Evolutionary conservation across 164 flowering plant species (phyloP).

Genomic region (Umbellularia californica): DNA sequence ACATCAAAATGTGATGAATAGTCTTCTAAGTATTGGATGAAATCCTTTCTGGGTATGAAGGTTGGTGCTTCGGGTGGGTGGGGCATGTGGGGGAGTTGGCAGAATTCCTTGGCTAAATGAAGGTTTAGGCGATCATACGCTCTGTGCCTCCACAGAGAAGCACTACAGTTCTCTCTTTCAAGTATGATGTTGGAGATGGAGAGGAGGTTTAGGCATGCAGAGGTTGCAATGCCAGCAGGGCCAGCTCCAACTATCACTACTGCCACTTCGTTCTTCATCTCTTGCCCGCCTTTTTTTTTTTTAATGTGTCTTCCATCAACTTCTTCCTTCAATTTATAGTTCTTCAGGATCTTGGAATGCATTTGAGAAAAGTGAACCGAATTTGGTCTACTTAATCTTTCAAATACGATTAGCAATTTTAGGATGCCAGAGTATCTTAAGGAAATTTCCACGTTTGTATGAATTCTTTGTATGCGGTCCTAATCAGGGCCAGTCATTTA

Average conservation of each 20-base stretch:
- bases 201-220: slow-evolving; percentile 28
- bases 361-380: too few relatives aligned
- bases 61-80: slow-evolving; percentile 15
- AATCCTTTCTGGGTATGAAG: slow-evolving; percentile 22
- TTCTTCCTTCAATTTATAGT: too few relatives aligned
- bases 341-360: too few relatives aligned
- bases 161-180: slow-evolving; percentile 29
- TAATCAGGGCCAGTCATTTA: too few relatives aligned
- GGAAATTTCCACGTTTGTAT: too few relatives aligned
- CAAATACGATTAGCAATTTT: too few relatives aligned
- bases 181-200: slow-evolving; percentile 25
- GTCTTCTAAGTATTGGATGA: slow-evolving; percentile 30
- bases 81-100: slow-evolving; percentile 33
- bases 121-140: slow-evolving; percentile 35
- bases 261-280: slow-evolving; percentile 10
- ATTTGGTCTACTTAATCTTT: too few relatives aligned
- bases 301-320: not conserved
- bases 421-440: too few relatives aligned
- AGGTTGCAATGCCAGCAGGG: slow-evolving; percentile 25
- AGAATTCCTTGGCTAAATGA: slow-evolving; percentile 37
- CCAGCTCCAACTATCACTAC: slow-evolving; percentile 17
- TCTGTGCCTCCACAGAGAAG: slow-evolving; percentile 28
- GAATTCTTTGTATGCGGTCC: too few relatives aligned
- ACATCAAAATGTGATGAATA: slow-evolving; percentile 25
- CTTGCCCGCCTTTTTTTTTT: not conserved